Evolutionary conservation across 306 rosid genomes (phyloP).

Genomic region (Amphicarpaea edgeworthii): DNA sequence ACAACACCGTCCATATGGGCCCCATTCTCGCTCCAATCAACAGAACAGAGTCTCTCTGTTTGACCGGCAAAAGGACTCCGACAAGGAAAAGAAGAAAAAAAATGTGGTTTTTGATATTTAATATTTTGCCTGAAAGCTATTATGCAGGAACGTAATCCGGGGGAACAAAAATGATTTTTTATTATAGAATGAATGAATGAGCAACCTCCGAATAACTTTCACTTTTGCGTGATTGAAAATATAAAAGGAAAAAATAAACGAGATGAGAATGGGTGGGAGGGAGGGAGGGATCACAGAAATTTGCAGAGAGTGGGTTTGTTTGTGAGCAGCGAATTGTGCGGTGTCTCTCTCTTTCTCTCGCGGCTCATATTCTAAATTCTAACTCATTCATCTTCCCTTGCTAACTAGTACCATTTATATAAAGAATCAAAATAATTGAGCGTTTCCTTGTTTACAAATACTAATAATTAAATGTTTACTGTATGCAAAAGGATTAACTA

Average conservation of each 20-base stretch:
- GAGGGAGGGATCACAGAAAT: background rate
- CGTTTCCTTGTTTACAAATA: background rate
- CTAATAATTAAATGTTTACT: too few species aligned
- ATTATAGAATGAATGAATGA: background rate
- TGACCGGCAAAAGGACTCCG: background rate
- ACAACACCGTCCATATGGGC: slow-evolving; percentile 55
- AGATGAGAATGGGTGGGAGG: background rate
- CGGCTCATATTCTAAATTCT: background rate
- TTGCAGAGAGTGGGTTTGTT: background rate
- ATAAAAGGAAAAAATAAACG: background rate
- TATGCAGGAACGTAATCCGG: background rate
- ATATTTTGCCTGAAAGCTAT: background rate
- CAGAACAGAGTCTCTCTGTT: background rate
- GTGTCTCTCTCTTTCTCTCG: background rate
- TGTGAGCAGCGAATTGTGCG: background rate
- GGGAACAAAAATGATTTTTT: background rate
- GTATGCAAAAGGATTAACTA: too few species aligned
- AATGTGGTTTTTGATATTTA: background rate
- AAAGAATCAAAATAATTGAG: background rate
- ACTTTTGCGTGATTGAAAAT: slow-evolving; percentile 32
- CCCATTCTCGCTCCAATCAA: slow-evolving; percentile 46
- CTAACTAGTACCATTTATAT: background rate
- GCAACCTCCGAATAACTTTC: background rate
- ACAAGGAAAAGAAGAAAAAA: background rate
- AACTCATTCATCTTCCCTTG: background rate